Evolutionary conservation across 1,139 yeast species (phyloP), one percentile per base, ranked within the genome.

Genomic region (Pichia sp.): DNA sequence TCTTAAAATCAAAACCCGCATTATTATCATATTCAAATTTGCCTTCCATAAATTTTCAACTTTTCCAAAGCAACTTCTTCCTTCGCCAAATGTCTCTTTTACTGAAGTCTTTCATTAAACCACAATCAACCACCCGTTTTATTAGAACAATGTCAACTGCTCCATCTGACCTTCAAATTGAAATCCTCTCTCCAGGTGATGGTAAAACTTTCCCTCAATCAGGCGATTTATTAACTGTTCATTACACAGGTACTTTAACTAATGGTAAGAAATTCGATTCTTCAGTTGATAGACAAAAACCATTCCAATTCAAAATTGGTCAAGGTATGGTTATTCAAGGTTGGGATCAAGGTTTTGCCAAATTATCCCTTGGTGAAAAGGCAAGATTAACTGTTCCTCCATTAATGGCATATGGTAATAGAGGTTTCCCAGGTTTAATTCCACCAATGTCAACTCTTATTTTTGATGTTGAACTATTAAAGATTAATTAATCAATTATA

Each of bases 261-360:
- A 86, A 87, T 70, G 98, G 98, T 65, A 87, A 86, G 74, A 89
- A 88, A 73, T 93, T 93, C 69, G 98, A 93, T 73, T 87, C 96
- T 54, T 90, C 97, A 47, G 80, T 90, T 63, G 95, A 87, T 76
- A 84, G 97, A 74, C 95, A 95, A 65, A 80, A 84, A 72, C 97
- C 98, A 60, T 91, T 93, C 83, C 89, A 88, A 70, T 87, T 95
- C 72, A 75, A 76, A 71, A 87, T 91, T 70, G 98, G 98, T 69
- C 96, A 87, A 61, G 97, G 98, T 57, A 96, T 87, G 74, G 97
- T 91, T 60, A 91, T 91, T 73, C 80, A 81, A 66, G 98, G 98
- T 59, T 91, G 98, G 98, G 98, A 91, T 69, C 87, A 82, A 67
- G 96, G 86, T 58, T 87, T 89, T 68, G 96, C 96, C 54, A 84